Evolutionary conservation across 2,329 filamentous ascomycete species (phyloP), one percentile per base, ranked within the genome.

Genomic region (Exophiala bonariae): DNA sequence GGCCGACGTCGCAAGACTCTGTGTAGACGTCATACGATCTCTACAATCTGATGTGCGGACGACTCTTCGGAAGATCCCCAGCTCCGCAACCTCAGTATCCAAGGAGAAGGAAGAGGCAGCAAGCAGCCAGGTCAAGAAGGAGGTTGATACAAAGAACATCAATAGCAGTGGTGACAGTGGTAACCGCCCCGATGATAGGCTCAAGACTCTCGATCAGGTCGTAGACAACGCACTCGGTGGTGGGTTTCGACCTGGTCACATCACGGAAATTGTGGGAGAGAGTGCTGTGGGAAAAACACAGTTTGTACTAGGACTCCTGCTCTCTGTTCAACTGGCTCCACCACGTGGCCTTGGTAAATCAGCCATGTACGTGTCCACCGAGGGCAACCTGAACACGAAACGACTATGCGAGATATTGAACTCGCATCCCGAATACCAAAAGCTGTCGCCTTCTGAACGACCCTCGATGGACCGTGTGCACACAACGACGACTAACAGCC

Each of bases 201-300:
- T 97, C 67, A 95, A 86, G 71, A 95, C 89, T 0, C 78, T 96
- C 34, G 88, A 95, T 66, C 73, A 79, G 40, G 68, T 70, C 30
- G 75, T 99, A 23, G 92, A 99, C 66, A 64, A 63, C 31, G 72
- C 79, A 2, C 76, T 97, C 31, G 81, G 80, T 50, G 92, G 91
- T 38, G 93, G 93, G 16, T 79, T 97, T 45, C 87, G 86, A 1
- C 78, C 83, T 2, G 87, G 90, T 37, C 86, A 86, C 67, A 75
- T 99, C 61, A 90, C 89, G 6, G 93, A 99, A 66, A 78, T 99
- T 51, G 87, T 89, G 2, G 93, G 93, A 49, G 93, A 97, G 73
- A 87, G 84, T 63, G 93, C 91, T 59, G 87, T 85, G 56, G 93
- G 92, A 61, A 99, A 99, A 77, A 96, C 93, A 1, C 93, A 99